Base-by-base conservation (phyloP, 805 yeast genomes). In the Wickerhamomyces queroliae region DNA sequence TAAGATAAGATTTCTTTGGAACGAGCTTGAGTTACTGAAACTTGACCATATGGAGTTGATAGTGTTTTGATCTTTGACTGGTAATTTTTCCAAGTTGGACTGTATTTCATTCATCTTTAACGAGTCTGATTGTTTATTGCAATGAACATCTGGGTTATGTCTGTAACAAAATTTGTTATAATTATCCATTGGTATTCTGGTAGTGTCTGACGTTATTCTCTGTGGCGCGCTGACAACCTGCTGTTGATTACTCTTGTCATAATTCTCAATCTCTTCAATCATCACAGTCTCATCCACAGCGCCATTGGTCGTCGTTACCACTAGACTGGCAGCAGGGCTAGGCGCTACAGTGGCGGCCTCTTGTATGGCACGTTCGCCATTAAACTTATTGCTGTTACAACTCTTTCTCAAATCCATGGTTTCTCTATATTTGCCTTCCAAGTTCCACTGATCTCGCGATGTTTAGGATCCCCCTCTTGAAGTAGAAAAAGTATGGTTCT, bases 81-180 rank as follows among this genome's bases (percentile, higher is more conserved):
- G 80, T 29, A 91, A 65, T 40, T 65, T 66, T 41, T 78, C 84
- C 19, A 82, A 55, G 34, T 64, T 61, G 15, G 56, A 45, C 56
- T 86, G 95, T 33, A 87, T 73, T 41, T 74, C 74, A 27, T 70
- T 69, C 82, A 85, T 74, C 51, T 76, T 75, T 28, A 58, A 56
- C 40, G 74, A 79, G 57, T 84, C 95, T 1, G 83, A 74, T 41
- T 69, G 71, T 44, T 81, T 81, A 56, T 80, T 81, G 53, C 88
- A 78, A 35, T 80, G 78, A 33, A 86, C 72, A 40, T 87, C 90
- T 3, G 98, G 98, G 55, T 91, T 87, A 61, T 91, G 99, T 38
- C 98, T 69, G 61, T 91, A 91, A 57, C 99, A 91, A 63, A 76
- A 91, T 48, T 73, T 72, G 50, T 79, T 83, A 54, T 70, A 75